Evolutionary conservation across 768 basidiomycete genomes (phyloP), one percentile per base, ranked within the genome.

Genomic region (Gyrodon lividus): DNA sequence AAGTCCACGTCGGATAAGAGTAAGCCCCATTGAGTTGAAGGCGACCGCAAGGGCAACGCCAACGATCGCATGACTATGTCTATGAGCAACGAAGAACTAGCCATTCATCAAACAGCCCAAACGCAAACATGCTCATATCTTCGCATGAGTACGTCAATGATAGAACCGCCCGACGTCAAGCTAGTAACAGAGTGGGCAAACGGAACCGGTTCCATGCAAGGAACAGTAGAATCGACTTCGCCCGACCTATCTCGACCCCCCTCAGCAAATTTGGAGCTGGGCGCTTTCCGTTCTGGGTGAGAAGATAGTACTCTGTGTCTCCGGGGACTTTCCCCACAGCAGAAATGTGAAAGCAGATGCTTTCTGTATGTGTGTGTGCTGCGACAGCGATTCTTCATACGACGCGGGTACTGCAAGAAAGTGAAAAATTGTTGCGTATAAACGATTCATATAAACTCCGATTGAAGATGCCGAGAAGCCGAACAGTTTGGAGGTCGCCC

Each of bases 301-400:
- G 76, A 72, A 73, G 69, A 77, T 71, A 61, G 61, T 53, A 64
- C 82, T 87, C 87, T 85, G 84, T 78, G 70, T 80, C 88, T 89
- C 88, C 88, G 88, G 88, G 86, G 88, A 89, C 88, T 89, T 90
- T 89, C 87, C 88, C 88, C 88, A 84, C 88, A 89, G 88, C 85
- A 59, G 56, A 73, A 77, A 56, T 50, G 49, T 55, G 72, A 77
- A 76, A 77, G 74, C 66, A 48, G 52, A 51, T 59, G 70, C 77
- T 78, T 75, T 74, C 80, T 77, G 88, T 87, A 68, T 75, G 88
- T 87, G 68, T 75, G 88, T 78, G 70, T 79, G 82, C 88, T 89
- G 88, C 83, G 88, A 90, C 70, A 71, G 82, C 88, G 87, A 82
- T 87, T 82, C 87, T 88, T 88, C 81, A 69, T 71, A 76, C 85